phyloP scores from a whole-genome alignment of 2,329 filamentous ascomycete genomes.

The Orbilia brochopaga region DNA sequence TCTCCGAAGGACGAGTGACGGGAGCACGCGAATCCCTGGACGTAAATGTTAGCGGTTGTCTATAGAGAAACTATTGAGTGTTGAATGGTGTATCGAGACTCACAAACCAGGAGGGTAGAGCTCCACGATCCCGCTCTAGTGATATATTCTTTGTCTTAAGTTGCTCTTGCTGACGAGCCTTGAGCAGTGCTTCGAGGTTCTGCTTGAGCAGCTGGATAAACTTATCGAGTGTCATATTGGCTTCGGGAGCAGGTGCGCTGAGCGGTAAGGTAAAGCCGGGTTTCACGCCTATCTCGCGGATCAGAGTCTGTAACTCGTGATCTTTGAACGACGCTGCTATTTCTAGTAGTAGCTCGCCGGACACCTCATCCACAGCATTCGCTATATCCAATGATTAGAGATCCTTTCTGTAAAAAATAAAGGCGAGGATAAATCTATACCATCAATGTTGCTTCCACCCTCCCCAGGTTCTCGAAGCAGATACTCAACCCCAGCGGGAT shows the following conservation, averaged over 20 bases:
- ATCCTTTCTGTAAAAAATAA: neutral
- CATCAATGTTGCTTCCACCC: slow-evolving; percentile 74
- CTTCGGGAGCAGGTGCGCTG: slow-evolving; percentile 27
- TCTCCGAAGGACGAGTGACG: slow-evolving; percentile 87
- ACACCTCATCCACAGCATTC: slow-evolving; percentile 32
- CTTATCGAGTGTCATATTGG: slow-evolving; percentile 28
- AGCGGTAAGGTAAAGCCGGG: slow-evolving; percentile 31
- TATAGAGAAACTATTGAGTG: neutral
- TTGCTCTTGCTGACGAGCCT: slow-evolving; percentile 25
- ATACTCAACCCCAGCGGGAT: slow-evolving; percentile 66
- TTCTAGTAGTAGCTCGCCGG: slow-evolving; percentile 31
- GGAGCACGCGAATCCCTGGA: slow-evolving; percentile 76
- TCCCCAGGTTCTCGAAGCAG: slow-evolving; percentile 71
- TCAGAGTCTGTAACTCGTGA: slow-evolving; percentile 11
- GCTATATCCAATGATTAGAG: slow-evolving; percentile 6
- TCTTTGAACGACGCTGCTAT: slow-evolving; percentile 24
- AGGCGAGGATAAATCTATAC: slow-evolving; percentile 29
- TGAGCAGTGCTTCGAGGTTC: slow-evolving; percentile 33
- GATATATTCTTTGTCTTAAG: slow-evolving; percentile 16
- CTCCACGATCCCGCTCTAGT: neutral
- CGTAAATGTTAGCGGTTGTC: slow-evolving; percentile 5
- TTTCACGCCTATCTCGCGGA: slow-evolving; percentile 22
- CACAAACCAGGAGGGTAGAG: slow-evolving; percentile 44
- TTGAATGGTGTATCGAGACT: neutral
- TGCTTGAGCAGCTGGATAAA: slow-evolving; percentile 31